A percentile compares a stretch with the other conserved stretches of the same genome.
Evolutionary conservation across 2,329 filamentous ascomycete species (phyloP).

Genomic region (Curvularia verruculosa): DNA sequence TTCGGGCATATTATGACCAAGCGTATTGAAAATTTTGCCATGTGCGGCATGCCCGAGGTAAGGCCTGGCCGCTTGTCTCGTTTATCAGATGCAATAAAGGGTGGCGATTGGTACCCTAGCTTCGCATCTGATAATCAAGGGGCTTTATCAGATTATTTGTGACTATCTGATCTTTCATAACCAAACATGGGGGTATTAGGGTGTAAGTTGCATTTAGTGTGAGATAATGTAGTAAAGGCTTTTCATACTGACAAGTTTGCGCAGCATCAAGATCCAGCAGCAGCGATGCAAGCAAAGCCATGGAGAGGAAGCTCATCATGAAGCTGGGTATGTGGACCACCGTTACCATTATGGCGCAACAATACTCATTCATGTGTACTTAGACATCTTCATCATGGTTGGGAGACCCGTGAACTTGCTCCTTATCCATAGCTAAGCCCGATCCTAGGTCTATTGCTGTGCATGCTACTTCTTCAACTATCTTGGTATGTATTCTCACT

Average conservation of each 20-base stretch:
- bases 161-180: neutral
- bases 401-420: neutral
- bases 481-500: conserved; percentile 21
- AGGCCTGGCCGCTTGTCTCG: neutral
- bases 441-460: conserved; percentile 28
- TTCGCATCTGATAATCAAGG: conserved; percentile 1
- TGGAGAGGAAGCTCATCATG: conserved; percentile 12
- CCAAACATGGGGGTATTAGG: neutral
- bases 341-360: neutral
- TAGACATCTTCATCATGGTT: conserved; percentile 12
- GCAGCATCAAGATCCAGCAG: neutral
- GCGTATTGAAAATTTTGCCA: neutral
- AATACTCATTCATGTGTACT: neutral
- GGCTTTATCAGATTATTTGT: neutral
- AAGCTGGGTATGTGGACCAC: conserved; percentile 10
- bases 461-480: conserved; percentile 39
- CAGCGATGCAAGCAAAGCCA: neutral
- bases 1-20: neutral
- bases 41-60: neutral
- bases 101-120: neutral
- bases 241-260: neutral
- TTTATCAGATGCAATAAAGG: conserved; percentile 3
- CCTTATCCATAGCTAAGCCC: neutral
- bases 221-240: no score
- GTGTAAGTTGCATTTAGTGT: no score